Base-by-base conservation (phyloP, 2,329 filamentous ascomycete genomes). In the Coccinonectria pachysandricola region DNA sequence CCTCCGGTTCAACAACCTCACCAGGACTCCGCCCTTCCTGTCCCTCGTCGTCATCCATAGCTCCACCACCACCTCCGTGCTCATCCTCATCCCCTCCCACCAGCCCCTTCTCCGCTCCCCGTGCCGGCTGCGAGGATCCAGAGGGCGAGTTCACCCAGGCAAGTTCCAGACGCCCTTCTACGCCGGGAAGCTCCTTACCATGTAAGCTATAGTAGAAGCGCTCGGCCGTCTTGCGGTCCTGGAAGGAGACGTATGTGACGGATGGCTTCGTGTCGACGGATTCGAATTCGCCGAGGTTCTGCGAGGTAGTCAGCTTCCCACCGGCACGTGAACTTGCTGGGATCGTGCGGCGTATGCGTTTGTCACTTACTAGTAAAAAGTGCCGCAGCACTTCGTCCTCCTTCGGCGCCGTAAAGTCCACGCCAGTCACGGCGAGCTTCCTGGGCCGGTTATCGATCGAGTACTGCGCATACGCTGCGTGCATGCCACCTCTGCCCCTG, bases 391-490 rank as follows among this genome's bases (percentile, higher is more conserved):
- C 64, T 52, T 86, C 81, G 37, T 86, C 76, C 43, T 71, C 72
- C 15, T 68, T 67, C 2, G 68, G 47, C 9, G 62, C 62, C 4
- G 75, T 73, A 45, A 78, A 75, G 52, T 75, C 74, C 8, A 73
- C 65, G 3, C 74, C 78, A 6, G 64, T 63, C 13, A 88, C 56
- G 5, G 69, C 65, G 7, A 91, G 60, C 35, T 67, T 75, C 48
- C 71, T 79, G 0, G 83, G 77, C 22, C 83, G 65, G 49, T 87
- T 86, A 45, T 91, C 83, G 12, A 91, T 62, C 11, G 78, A 77
- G 39, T 77, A 79, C 16, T 67, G 64, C 4, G 65, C 71, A 40
- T 75, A 75, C 1, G 65, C 67, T 3, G 66, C 64, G 23, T 68
- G 65, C 35, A 65, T 59, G 22, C 60, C 58, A 32, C 43, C 60